Conservation (phyloP, 305 asterid species). For the Solanum hybrid region DNA sequence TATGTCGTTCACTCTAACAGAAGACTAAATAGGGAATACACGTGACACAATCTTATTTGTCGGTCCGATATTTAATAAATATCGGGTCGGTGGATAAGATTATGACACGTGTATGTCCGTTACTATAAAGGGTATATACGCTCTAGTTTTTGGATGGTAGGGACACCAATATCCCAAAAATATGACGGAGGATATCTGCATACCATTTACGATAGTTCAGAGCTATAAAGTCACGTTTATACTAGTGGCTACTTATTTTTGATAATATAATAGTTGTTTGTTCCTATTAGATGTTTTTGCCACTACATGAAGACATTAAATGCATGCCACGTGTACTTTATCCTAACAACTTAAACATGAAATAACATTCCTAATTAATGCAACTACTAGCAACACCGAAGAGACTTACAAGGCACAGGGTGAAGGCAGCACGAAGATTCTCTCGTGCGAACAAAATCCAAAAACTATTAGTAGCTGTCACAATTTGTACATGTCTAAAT, state of each 20-base stretch:
- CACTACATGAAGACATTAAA: not conserved
- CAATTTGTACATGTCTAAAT: not conserved
- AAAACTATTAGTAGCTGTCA: slow-evolving; percentile 19
- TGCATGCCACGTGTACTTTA: not conserved
- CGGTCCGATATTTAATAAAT: too few species aligned
- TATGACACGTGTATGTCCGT: too few species aligned
- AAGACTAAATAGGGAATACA: too few species aligned
- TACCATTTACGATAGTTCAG: too few species aligned
- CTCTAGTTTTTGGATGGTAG: too few species aligned
- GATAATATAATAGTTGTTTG: not conserved
- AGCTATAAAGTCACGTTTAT: too few species aligned
- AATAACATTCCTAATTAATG: not conserved
- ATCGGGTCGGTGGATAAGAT: too few species aligned
- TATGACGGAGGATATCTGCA: too few species aligned
- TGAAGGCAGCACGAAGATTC: slow-evolving; percentile 17
- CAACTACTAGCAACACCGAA: not conserved
- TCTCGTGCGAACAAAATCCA: slow-evolving; percentile 29
- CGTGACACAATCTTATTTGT: too few species aligned
- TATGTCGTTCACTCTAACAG: too few species aligned
- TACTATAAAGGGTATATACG: too few species aligned
- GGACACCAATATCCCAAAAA: too few species aligned
- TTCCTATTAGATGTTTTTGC: not conserved
- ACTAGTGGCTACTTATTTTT: not conserved
- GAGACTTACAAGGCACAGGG: not conserved
- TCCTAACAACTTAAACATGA: not conserved